phyloP scores from a whole-genome alignment of 352 stramenopile species.

The Phytophthora sp. region DNA sequence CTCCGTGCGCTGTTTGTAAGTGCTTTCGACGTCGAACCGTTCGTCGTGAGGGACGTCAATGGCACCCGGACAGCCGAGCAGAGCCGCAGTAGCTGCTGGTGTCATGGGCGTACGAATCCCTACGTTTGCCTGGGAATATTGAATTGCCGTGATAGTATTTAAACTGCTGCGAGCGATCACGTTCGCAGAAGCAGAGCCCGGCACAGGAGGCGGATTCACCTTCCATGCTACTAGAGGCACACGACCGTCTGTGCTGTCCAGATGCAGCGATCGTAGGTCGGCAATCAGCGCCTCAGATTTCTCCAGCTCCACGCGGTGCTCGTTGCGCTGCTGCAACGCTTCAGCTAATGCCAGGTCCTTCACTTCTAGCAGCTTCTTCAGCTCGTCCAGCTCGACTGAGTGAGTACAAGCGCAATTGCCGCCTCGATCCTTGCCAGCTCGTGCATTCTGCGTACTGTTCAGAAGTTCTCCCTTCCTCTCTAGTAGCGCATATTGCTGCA shows the following conservation, averaged over 20 bases:
- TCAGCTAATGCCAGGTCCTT: constrained; percentile 66
- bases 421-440: neutral
- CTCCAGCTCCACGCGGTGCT: constrained; percentile 56
- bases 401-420: constrained; percentile 38
- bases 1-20: constrained; percentile 50
- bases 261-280: constrained; percentile 42
- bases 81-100: constrained; percentile 23
- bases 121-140: constrained; percentile 31
- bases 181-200: neutral
- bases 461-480: constrained; percentile 13
- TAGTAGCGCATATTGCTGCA: constrained; percentile 47
- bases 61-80: constrained; percentile 34
- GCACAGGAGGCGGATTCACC: constrained; percentile 16
- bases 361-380: constrained; percentile 51
- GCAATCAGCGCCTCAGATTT: constrained; percentile 47
- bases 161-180: constrained; percentile 12
- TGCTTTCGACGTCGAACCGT: constrained; percentile 55
- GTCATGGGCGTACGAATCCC: constrained; percentile 35
- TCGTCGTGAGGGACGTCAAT: constrained; percentile 49
- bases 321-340: constrained; percentile 62
- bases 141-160: constrained; percentile 20
- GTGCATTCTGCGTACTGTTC: neutral
- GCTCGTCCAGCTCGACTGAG: constrained; percentile 34
- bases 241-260: constrained; percentile 28
- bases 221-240: constrained; percentile 36